Percentiles rank a stretch among this genome's conserved stretches.
Evolutionary conservation across 768 basidiomycete genomes (phyloP).

Genomic region (Calvatia gigantea): DNA sequence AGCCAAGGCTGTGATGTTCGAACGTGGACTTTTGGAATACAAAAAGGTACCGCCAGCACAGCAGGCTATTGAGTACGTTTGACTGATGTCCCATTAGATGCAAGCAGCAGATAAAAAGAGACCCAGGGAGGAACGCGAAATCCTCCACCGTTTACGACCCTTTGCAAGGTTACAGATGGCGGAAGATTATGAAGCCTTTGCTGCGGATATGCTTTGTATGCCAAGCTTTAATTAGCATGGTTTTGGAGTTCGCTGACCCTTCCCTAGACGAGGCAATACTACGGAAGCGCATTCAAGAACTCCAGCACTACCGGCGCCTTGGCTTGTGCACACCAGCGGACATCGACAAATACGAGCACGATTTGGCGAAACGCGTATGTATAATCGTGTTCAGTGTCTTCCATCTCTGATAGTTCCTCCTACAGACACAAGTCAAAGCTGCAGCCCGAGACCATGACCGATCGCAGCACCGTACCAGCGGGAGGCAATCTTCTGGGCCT

Average conservation of each 20-base stretch:
- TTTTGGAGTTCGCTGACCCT: conserved; percentile 3
- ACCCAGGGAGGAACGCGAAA: conserved; percentile 86
- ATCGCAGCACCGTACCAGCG: conserved; percentile 44
- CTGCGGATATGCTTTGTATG: conserved; percentile 88
- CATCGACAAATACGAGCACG: conserved; percentile 84
- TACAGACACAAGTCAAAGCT: conserved; percentile 60
- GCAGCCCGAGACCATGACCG: conserved; percentile 55
- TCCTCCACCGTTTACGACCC: conserved; percentile 83
- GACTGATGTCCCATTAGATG: conserved; percentile 49
- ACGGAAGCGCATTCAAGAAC: conserved; percentile 83
- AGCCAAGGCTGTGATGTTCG: conserved; percentile 86
- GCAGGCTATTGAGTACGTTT: background rate
- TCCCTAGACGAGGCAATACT: conserved; percentile 78
- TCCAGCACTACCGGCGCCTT: conserved; percentile 86
- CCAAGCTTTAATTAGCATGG: conserved; percentile 2
- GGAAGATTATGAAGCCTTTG: conserved; percentile 86
- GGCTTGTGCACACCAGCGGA: conserved; percentile 85
- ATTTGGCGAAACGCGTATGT: conserved; percentile 70
- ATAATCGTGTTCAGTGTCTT: background rate
- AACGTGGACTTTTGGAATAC: conserved; percentile 87
- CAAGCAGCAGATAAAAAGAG: conserved; percentile 90
- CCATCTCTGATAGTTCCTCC: conserved; percentile 8
- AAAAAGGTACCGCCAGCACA: conserved; percentile 67
- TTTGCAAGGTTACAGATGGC: conserved; percentile 90
- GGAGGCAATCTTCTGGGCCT: conserved; percentile 51